Base-by-base conservation (phyloP, 2,329 filamentous ascomycete species). In the Apiospora sp. region DNA sequence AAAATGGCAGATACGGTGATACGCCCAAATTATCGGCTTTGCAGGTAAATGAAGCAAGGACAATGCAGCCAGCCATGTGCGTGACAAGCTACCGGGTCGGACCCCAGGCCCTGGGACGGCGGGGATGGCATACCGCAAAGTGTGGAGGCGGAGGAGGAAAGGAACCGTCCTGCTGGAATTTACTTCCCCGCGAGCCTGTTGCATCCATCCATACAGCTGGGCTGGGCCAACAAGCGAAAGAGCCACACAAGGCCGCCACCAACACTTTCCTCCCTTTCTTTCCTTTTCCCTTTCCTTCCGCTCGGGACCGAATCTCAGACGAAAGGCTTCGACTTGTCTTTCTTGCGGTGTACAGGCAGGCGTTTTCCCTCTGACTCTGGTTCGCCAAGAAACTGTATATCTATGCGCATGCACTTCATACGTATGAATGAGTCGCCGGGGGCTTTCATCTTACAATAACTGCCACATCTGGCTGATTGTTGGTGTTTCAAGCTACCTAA, bases 41-140 rank as follows among this genome's bases (percentile, higher is more conserved):
- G 22, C 54, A 41, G 19, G 34, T 19, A 41, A 64, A 64, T 41
- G n/a, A 64, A 64, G 8, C 34, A 64, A 64, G 22, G 8, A 41
- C 58, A 64, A 41, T 64, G 58, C 34, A 22, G 58, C 54, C 58
- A 64, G 34, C 34, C 58, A 64, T 64, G 30, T 64, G 58, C 34
- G 58, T 64, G 58, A 64, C 58, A 12, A 64, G 58, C 58, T 41
- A 13, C 34, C 34, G 58, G 58, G 58, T 41, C 30, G 58, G 34
- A 24, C 30, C 58, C 30, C 30, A 41, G 7, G 34, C 19, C 16
- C 58, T 64, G 19, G 34, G 13, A 64, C 54, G 54, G 54, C 54
- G 58, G 58, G 58, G 58, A 64, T 64, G 58, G 22, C 58, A 41
- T 24, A 64, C 58, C 37, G 58, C 34, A 41, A 41, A 64, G 58